Evolutionary conservation across 768 basidiomycete species (phyloP), one percentile per base, ranked within the genome.

Genomic region (Trametes cingulata): DNA sequence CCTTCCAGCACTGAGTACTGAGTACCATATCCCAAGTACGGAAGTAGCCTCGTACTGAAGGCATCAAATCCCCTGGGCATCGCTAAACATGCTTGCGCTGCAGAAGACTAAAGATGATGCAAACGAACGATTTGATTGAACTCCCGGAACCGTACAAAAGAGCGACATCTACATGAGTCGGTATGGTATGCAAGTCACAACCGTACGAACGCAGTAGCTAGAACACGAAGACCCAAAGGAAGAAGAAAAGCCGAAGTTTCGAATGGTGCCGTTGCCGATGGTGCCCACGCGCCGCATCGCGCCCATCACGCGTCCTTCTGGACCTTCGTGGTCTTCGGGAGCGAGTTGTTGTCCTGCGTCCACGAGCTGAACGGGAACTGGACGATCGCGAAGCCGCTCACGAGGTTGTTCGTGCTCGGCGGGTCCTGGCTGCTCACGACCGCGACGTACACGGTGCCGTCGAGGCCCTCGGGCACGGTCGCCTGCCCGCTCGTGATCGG

Each of bases 361-460:
- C 17, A 40, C 48, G 63, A 64, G 35, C 41, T 20, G 36, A 60
- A 64, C 35, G 63, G 63, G 63, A 64, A 64, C 63, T 60, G 52
- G 25, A 60, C 33, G 49, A 86, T 74, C 15, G 79, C 75, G 14
- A 83, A 83, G 6, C 87, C 87, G 43, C 85, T 86, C 36, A 88
- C 71, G 25, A 79, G 83, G 62, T 74, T 80, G 25, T 75, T 74
- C 58, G 17, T 19, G 56, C 39, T 57, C 27, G 79, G 73, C 20
- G 71, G 70, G n/a, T 73, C 60, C 63, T 71, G 73, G 63, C 66
- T 76, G 53, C 75, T 79, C 40, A 85, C 73, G 59, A 84, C 60
- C 19, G 54, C 43, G 40, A 50, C 60, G 54, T 61, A 56, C 22
- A 56, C 54, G 60, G 60, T 61, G 40, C 60, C 60, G 52, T 54